These are phyloP conservation scores for Symmetrospora coprosmae DNA, from an alignment of 768 basidiomycete genomes.

Conservation along the genomic window DNA sequence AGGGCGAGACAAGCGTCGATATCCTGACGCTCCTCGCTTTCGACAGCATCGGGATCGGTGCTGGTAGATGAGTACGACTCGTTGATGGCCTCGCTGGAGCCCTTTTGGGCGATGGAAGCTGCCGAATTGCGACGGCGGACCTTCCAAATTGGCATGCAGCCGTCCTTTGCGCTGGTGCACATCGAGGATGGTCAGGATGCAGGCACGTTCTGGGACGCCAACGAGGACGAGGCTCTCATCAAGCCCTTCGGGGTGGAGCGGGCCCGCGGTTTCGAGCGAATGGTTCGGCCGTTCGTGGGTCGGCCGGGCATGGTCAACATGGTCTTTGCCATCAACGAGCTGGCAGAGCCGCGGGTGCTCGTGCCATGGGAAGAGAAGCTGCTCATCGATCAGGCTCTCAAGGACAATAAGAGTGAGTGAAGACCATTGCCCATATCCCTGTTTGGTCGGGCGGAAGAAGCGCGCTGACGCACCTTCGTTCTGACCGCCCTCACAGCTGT, in stretches of 20 bases:
- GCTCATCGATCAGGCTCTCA: constrained; percentile 3
- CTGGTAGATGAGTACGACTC: constrained; percentile 33
- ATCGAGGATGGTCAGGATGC: constrained; percentile 4
- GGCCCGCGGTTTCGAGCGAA: constrained; percentile 17
- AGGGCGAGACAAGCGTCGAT: background rate
- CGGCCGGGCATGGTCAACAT: constrained; percentile 12
- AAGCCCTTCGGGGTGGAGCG: constrained; percentile 21
- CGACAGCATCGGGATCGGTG: background rate
- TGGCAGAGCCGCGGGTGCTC: constrained; percentile 21
- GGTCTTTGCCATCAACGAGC: constrained; percentile 20
- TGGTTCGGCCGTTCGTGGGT: constrained; percentile 16
- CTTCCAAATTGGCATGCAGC: constrained; percentile 18
- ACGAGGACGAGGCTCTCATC: constrained; percentile 19
- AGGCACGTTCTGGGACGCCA: constrained; percentile 21
- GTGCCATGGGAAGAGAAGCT: constrained; percentile 19
- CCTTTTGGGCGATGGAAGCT: constrained; percentile 26
- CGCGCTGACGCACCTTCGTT: background rate
- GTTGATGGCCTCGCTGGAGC: constrained; percentile 26
- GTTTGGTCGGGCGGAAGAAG: no score
- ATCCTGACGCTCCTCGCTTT: background rate
- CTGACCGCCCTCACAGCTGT: background rate
- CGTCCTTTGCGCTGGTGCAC: constrained; percentile 19
- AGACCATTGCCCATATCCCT: no score
- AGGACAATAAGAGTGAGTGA: constrained; percentile 4
- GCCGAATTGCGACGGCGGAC: constrained; percentile 16